These are phyloP conservation scores for Bryopsis sp. DNA, from an alignment of 139 green algal genomes.

Conservation along the genomic window DNA sequence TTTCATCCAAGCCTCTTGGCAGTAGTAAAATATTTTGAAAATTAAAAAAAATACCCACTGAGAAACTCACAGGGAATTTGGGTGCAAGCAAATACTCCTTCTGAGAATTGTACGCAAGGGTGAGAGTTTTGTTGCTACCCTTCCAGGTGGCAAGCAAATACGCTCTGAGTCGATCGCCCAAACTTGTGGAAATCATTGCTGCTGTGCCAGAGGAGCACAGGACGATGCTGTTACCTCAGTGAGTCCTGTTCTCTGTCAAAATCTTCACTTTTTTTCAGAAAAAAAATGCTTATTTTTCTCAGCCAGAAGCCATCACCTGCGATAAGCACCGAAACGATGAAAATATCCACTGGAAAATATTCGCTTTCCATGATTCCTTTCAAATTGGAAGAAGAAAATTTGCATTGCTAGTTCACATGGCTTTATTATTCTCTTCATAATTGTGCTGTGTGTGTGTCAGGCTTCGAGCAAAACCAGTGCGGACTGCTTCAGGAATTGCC, in stretches of 20 bases:
- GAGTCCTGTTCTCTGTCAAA: slow-evolving; percentile 13
- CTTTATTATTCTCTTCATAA: neutral
- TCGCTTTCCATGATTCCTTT: no score
- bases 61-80: no score
- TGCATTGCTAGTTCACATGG: neutral
- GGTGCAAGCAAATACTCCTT: no score
- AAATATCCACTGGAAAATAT: neutral
- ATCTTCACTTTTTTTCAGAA: neutral
- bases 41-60: no score
- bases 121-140: no score
- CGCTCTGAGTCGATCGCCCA: slow-evolving; percentile 54
- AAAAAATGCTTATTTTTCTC: slow-evolving; percentile 2
- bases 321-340: neutral
- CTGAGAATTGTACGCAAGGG: no score
- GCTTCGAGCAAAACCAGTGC: slow-evolving; percentile 58
- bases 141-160: slow-evolving; percentile 37
- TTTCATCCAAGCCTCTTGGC: no score
- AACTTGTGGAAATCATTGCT: slow-evolving; percentile 97
- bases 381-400: neutral
- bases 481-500: slow-evolving; percentile 68
- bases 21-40: no score
- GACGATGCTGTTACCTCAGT: slow-evolving; percentile 68
- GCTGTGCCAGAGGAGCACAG: slow-evolving; percentile 88
- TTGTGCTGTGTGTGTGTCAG: no score
- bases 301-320: neutral